Percentiles rank a stretch among this genome's conserved stretches.
These are phyloP conservation scores for Claviceps lovelessii DNA, from an alignment of 2,329 filamentous ascomycete genomes.

Conservation along the genomic window DNA sequence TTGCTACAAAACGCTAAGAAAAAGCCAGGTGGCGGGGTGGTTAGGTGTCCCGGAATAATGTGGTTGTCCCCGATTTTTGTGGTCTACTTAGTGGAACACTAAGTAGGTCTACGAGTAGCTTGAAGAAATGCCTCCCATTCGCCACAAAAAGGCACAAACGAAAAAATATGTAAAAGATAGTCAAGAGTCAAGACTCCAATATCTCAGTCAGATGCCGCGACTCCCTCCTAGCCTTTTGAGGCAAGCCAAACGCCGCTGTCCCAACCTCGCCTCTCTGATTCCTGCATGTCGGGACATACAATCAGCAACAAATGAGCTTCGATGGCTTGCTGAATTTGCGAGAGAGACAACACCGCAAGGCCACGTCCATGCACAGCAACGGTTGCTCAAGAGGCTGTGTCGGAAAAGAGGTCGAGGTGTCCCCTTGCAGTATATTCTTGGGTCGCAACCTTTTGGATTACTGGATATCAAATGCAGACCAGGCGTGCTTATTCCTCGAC, in stretches of 20 bases:
- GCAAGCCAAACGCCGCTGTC: conserved; percentile 37
- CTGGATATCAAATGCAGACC: conserved; percentile 62
- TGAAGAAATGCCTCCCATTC: background rate
- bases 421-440: conserved; percentile 81
- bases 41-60: too few relatives aligned
- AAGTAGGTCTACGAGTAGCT: too few relatives aligned
- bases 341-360: conserved; percentile 13
- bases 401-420: conserved; percentile 42
- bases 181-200: too few relatives aligned
- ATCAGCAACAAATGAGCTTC: conserved; percentile 54
- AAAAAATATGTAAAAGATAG: background rate
- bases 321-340: conserved; percentile 56
- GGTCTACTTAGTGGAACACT: too few relatives aligned
- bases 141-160: background rate
- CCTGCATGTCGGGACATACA: conserved; percentile 46
- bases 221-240: conserved; percentile 43
- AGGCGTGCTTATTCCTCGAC: conserved; percentile 76
- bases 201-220: conserved; percentile 39
- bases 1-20: too few relatives aligned
- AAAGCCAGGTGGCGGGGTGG: too few relatives aligned
- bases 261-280: conserved; percentile 46
- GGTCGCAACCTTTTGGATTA: conserved; percentile 73
- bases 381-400: conserved; percentile 28
- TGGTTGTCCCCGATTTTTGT: too few relatives aligned
- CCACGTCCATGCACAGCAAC: conserved; percentile 4